phyloP scores from a whole-genome alignment of 768 basidiomycete species.

The Mycena metata region DNA sequence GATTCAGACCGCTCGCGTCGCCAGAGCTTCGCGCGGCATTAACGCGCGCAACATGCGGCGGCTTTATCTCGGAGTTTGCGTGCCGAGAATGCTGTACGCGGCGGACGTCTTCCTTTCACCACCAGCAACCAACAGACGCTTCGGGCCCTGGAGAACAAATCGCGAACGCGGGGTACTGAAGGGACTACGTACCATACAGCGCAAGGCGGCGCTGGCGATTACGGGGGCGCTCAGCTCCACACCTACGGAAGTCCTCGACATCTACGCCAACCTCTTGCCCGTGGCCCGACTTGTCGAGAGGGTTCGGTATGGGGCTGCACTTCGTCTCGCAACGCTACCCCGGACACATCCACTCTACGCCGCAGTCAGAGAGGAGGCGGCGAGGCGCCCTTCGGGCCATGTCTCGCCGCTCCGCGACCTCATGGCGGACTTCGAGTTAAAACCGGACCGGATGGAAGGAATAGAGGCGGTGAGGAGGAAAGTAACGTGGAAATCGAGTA shows the following conservation, averaged over 20 bases:
- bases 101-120: conserved; percentile 38
- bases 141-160: no score
- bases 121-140: not conserved
- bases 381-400: not conserved
- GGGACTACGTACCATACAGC: conserved; percentile 31
- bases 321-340: conserved; percentile 4
- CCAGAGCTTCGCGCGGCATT: conserved; percentile 25
- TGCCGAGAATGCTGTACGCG: conserved; percentile 43
- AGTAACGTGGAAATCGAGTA: conserved; percentile 13
- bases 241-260: conserved; percentile 30
- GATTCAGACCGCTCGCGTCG: conserved; percentile 24
- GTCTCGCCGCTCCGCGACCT: conserved; percentile 7
- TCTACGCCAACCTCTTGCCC: conserved; percentile 25
- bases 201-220: conserved; percentile 32
- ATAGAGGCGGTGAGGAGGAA: not conserved
- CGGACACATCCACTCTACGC: not conserved
- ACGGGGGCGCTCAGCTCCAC: conserved; percentile 37
- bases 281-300: not conserved
- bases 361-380: not conserved
- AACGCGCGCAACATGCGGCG: conserved; percentile 9
- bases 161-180: not conserved
- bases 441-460: conserved; percentile 10
- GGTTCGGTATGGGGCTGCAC: not conserved
- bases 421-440: not conserved
- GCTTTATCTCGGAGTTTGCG: conserved; percentile 33